Conservation (phyloP, 2,329 filamentous ascomycete genomes). For the Ceratocystiopsis sp. region DNA sequence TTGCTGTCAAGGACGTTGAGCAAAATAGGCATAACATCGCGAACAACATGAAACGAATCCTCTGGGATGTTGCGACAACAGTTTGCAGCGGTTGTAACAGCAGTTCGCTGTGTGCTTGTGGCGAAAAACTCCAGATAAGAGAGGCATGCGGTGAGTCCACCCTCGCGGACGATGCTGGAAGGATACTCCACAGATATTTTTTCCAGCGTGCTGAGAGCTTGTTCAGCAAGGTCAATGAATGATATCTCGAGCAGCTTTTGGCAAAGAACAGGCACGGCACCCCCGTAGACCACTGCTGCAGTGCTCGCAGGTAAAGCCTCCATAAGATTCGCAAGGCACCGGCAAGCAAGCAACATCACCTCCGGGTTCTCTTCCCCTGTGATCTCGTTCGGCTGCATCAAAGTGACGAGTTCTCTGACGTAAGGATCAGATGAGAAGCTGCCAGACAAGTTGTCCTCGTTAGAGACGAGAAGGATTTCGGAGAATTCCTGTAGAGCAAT, state of each 20-base stretch:
- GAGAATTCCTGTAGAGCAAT: slow-evolving; percentile 88
- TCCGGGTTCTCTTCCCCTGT: slow-evolving; percentile 79
- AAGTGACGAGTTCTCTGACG: slow-evolving; percentile 76
- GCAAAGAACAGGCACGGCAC: slow-evolving; percentile 84
- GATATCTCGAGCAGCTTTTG: slow-evolving; percentile 91
- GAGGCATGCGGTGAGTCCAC: slow-evolving; percentile 85
- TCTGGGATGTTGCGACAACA: slow-evolving; percentile 94
- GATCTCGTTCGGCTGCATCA: slow-evolving; percentile 85
- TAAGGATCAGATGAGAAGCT: slow-evolving; percentile 91
- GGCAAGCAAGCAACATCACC: slow-evolving; percentile 91
- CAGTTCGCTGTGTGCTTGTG: slow-evolving; percentile 89
- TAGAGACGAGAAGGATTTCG: slow-evolving; percentile 83
- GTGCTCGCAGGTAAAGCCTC: slow-evolving; percentile 86
- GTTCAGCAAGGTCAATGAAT: slow-evolving; percentile 94
- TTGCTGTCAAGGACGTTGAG: slow-evolving; percentile 79
- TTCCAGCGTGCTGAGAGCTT: slow-evolving; percentile 87
- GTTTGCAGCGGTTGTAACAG: slow-evolving; percentile 92
- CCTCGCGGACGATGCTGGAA: slow-evolving; percentile 85
- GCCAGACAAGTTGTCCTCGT: slow-evolving; percentile 88
- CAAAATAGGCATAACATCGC: slow-evolving; percentile 91
- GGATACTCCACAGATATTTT: slow-evolving; percentile 97
- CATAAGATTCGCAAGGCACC: slow-evolving; percentile 94
- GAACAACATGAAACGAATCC: slow-evolving; percentile 80
- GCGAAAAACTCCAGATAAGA: slow-evolving; percentile 96
- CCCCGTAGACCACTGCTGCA: slow-evolving; percentile 92